Evolutionary conservation across 1,139 yeast species (phyloP).

Genomic region (Insectozyma bohioensis): DNA sequence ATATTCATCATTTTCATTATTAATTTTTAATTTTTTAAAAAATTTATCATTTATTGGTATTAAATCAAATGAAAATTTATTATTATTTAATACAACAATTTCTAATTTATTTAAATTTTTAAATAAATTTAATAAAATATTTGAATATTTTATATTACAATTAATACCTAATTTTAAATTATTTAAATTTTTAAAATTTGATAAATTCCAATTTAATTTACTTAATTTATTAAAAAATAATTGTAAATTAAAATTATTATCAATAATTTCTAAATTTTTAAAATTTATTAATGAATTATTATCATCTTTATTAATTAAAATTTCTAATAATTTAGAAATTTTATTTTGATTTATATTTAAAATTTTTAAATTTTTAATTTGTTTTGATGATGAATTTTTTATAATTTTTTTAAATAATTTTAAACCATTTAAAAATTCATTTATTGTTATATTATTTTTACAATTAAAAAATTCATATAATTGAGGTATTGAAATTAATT

Average conservation of each 20-base stretch:
- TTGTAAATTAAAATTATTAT: conserved; percentile 26
- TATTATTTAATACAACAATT: conserved; percentile 17
- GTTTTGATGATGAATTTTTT: conserved; percentile 16
- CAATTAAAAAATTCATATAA: conserved; percentile 29
- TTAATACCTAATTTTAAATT: conserved; percentile 28
- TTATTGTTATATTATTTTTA: conserved; percentile 24
- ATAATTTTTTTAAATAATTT: conserved; percentile 25
- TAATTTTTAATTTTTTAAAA: conserved; percentile 14
- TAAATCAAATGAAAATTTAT: conserved; percentile 18
- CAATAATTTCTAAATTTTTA: conserved; percentile 26
- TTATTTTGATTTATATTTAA: conserved; percentile 23
- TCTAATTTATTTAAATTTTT: conserved; percentile 26
- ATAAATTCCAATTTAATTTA: conserved; percentile 27
- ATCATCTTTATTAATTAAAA: conserved; percentile 22
- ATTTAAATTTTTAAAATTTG: conserved; percentile 22
- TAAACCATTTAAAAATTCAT: conserved; percentile 33
- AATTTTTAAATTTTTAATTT: conserved; percentile 23
- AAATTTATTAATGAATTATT: conserved; percentile 13
- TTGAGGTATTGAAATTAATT: conserved; percentile 25
- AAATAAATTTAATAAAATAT: conserved; percentile 27
- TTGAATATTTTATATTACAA: conserved; percentile 24
- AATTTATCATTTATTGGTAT: conserved; percentile 22
- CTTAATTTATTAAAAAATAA: conserved; percentile 24
- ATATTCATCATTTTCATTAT: conserved; percentile 4
- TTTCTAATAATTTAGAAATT: conserved; percentile 26